These are phyloP conservation scores for Podaxis sp. DNA, from an alignment of 768 basidiomycete genomes.

Conservation along the genomic window DNA sequence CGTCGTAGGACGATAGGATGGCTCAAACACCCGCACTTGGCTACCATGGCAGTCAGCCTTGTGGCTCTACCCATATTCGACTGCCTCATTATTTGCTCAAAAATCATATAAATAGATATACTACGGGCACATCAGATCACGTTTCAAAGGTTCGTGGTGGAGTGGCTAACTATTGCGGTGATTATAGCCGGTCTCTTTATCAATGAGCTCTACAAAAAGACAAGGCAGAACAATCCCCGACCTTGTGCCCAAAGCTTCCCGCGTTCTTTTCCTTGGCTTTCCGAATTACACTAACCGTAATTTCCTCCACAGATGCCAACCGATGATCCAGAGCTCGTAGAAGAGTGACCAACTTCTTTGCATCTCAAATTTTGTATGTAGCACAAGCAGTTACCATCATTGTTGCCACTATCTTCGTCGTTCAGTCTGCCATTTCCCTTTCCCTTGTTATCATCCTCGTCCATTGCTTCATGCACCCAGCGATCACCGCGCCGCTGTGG, in stretches of 20 bases:
- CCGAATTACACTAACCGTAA: background rate
- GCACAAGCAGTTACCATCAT: slow-evolving; percentile 22
- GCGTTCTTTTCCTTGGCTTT: background rate
- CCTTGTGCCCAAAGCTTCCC: background rate
- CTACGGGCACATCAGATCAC: too few relatives aligned
- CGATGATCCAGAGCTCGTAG: background rate
- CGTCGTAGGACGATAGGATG: too few relatives aligned
- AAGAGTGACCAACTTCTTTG: slow-evolving; percentile 1
- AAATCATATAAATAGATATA: too few relatives aligned
- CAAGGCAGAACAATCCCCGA: too few relatives aligned
- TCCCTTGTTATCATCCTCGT: slow-evolving; percentile 19
- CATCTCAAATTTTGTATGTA: slow-evolving; percentile 15
- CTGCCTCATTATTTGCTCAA: too few relatives aligned
- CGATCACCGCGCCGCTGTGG: slow-evolving; percentile 20
- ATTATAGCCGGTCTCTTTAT: too few relatives aligned
- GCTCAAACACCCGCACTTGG: too few relatives aligned
- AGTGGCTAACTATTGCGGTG: too few relatives aligned
- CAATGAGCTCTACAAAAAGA: too few relatives aligned
- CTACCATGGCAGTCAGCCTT: too few relatives aligned
- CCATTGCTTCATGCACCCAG: slow-evolving; percentile 13
- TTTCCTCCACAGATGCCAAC: background rate
- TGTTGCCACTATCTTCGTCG: slow-evolving; percentile 18
- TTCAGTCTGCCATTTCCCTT: slow-evolving; percentile 19
- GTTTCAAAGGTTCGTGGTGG: too few relatives aligned
- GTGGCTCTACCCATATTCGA: too few relatives aligned